Evolutionary conservation across 805 yeast genomes (phyloP), one percentile per base, ranked within the genome.

Genomic region (Pichia cabralensis): DNA sequence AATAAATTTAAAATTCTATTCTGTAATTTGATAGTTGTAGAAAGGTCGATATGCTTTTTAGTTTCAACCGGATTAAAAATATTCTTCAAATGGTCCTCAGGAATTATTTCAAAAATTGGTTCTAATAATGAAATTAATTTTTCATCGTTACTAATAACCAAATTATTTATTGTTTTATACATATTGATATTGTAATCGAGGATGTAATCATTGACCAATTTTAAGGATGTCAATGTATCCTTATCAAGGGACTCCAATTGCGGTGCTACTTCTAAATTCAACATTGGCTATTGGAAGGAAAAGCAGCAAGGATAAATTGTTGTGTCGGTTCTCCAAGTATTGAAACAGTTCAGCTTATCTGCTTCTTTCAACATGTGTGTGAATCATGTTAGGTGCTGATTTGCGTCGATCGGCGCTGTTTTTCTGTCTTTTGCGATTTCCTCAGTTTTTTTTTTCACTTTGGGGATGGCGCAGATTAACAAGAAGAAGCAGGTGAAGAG

Each of bases 141-240:
- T 3, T 33, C 38, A 14, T 44, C 41, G 17, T 45, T 39, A 12
- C 41, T 36, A 5, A 31, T 30, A 24, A 60, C 37, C 1, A 51
- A 34, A 3, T 44, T 41, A 12, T 40, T 38, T 13, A 61, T 56
- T 0, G 62, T 62, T 33, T 49, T 46, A 39, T 52, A 55, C 5
- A 61, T 42, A 27, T 58, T 58, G 16, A 61, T 58, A 36, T 61
- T 61, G 42, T 53, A 61, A 36, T 61, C 66, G 8, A 61, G 41
- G 1, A 62, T 60, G 26, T 56, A 61, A 22, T 58, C 61, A 7
- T 64, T 58, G 3, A 61, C 53, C 18, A 34, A 29, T 0, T 49
- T 18, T 6, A 61, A 40, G 17, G 41, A 39, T 2, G 41, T 35
- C 3, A 32, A 26, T 1, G 48, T 36, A 11, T 34, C 40, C 4